Evolutionary conservation across 2,329 filamentous ascomycete genomes (phyloP).

Genomic region (Rhexocercosporidium sp.): DNA sequence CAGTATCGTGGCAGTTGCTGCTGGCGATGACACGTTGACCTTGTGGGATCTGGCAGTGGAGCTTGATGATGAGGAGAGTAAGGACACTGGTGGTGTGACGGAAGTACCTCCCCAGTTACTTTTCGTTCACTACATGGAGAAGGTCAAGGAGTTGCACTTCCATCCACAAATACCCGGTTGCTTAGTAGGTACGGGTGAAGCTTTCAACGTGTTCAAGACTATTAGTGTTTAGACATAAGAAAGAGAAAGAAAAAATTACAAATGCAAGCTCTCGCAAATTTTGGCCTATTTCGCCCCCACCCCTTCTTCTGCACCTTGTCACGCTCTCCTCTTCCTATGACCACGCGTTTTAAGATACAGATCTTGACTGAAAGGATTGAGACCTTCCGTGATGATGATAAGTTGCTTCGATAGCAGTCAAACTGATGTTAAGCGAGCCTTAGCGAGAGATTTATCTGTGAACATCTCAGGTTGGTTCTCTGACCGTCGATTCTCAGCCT

Average conservation of each 20-base stretch:
- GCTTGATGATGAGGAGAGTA: constrained; percentile 95
- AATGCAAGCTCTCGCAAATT: not conserved
- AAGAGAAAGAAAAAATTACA: constrained; percentile 1
- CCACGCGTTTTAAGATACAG: too few species aligned
- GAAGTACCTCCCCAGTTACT: constrained; percentile 91
- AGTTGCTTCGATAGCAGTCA: too few species aligned
- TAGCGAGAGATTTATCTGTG: too few species aligned
- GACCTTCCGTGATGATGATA: too few species aligned
- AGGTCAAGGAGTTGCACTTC: constrained; percentile 97
- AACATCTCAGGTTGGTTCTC: too few species aligned
- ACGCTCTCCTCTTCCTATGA: not conserved
- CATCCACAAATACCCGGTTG: constrained; percentile 93
- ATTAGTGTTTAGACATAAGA: constrained; percentile 69
- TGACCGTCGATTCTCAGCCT: too few species aligned
- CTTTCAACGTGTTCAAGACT: constrained; percentile 84
- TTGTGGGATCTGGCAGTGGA: constrained; percentile 97
- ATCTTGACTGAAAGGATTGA: too few species aligned
- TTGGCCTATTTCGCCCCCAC: not conserved
- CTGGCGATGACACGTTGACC: constrained; percentile 91
- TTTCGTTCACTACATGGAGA: constrained; percentile 95
- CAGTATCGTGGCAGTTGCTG: constrained; percentile 90
- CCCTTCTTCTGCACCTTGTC: too few species aligned
- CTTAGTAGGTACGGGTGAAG: constrained; percentile 86
- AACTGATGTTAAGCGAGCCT: too few species aligned
- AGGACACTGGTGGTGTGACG: constrained; percentile 84